A percentile compares a stretch with the other conserved stretches of the same genome.
phyloP scores from a whole-genome alignment of 345 rosid genomes.

The Trapa incisa region DNA sequence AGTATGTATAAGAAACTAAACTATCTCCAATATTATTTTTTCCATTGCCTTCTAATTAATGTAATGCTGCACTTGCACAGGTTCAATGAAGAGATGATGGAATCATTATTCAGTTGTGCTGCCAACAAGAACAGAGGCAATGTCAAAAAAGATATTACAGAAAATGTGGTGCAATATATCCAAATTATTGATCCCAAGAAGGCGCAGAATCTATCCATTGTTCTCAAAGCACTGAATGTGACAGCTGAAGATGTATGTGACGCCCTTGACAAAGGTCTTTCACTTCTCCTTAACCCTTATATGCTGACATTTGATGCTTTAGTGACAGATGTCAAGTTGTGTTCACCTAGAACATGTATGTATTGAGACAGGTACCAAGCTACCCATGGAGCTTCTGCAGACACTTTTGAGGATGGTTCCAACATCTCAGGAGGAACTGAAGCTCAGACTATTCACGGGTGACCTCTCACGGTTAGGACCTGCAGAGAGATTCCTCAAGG shows the following conservation, averaged over 20 bases:
- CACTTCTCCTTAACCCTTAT: background rate
- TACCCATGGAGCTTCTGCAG: conserved; percentile 73
- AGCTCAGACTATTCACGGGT: conserved; percentile 70
- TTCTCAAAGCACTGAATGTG: conserved; percentile 76
- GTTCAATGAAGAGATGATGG: conserved; percentile 96
- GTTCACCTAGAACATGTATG: background rate
- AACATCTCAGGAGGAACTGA: conserved; percentile 77
- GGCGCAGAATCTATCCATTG: conserved; percentile 90
- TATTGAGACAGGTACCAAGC: conserved; percentile 52
- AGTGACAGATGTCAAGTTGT: background rate
- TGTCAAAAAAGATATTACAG: conserved; percentile 26
- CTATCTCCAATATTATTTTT: background rate
- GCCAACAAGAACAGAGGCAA: conserved; percentile 32
- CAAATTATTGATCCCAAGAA: conserved; percentile 73
- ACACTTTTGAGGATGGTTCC: conserved; percentile 74
- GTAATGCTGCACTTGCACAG: conserved; percentile 21
- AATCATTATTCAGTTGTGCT: conserved; percentile 60
- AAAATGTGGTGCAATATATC: conserved; percentile 41
- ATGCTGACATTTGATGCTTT: background rate
- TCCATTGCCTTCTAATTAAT: background rate
- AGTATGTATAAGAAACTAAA: conserved; percentile 39
- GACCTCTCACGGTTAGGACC: conserved; percentile 62
- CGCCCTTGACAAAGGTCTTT: conserved; percentile 65
- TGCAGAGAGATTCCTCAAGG: conserved; percentile 79
- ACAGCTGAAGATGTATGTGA: conserved; percentile 66